A percentile compares a stretch with the other conserved stretches of the same genome.
Conservation (phyloP, 345 rosid genomes). For the Heritiera fomes region DNA sequence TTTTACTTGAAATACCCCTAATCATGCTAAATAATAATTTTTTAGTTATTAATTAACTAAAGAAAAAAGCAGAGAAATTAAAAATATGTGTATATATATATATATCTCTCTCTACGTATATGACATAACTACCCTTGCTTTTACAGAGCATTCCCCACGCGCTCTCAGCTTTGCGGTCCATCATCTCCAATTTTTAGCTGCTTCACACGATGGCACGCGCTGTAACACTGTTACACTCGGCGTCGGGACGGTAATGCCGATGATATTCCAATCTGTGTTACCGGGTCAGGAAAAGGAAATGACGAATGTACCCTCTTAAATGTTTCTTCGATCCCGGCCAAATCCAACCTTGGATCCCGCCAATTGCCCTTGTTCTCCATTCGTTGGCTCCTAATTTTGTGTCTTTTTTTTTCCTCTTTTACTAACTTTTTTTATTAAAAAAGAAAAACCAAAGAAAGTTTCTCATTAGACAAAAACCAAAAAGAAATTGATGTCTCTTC, state of each 20-base stretch:
- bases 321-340: background rate
- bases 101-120: too few relatives aligned
- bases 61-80: too few relatives aligned
- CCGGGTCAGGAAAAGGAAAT: background rate
- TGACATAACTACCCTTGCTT: background rate
- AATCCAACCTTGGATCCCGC: background rate
- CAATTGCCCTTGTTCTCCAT: background rate
- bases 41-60: too few relatives aligned
- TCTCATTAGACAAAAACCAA: too few relatives aligned
- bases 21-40: too few relatives aligned
- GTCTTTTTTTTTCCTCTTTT: background rate
- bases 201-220: background rate
- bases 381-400: background rate
- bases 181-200: background rate
- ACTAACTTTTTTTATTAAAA: too few relatives aligned
- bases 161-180: background rate
- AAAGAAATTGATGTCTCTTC: too few relatives aligned
- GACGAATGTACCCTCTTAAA: background rate
- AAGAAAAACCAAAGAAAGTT: too few relatives aligned
- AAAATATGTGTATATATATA: too few relatives aligned
- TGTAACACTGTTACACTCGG: background rate
- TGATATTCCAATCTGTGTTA: fast-evolving
- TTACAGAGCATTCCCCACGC: background rate
- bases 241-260: background rate
- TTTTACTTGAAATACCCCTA: too few relatives aligned